Evolutionary conservation across 2,329 filamentous ascomycete species (phyloP).

Genomic region (Graphilbum fragrans): DNA sequence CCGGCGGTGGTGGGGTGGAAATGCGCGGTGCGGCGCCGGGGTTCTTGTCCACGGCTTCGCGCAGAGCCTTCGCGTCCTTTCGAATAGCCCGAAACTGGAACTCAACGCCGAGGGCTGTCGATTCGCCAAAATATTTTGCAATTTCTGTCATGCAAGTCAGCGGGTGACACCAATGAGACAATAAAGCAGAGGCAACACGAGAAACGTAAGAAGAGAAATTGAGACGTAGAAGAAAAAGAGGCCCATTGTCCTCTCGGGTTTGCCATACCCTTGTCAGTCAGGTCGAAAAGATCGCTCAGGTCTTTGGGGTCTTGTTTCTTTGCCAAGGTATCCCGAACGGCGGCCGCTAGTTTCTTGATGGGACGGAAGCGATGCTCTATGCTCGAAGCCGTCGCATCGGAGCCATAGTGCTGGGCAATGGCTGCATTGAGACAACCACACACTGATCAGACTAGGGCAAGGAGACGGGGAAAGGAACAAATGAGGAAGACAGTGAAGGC

Average conservation of each 20-base stretch:
- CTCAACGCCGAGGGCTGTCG: constrained; percentile 43
- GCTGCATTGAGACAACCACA: constrained; percentile 20
- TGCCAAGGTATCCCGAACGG: constrained; percentile 23
- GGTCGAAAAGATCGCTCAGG: constrained; percentile 25
- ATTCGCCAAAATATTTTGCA: constrained; percentile 46
- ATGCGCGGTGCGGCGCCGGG: constrained; percentile 18
- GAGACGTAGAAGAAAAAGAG: background rate
- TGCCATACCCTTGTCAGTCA: constrained; percentile 31
- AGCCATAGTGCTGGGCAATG: constrained; percentile 34
- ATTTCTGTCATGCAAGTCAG: constrained; percentile 31
- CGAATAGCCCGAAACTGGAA: constrained; percentile 49
- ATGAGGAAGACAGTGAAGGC: background rate
- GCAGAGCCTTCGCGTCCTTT: constrained; percentile 35
- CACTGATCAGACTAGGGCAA: background rate
- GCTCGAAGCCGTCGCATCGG: constrained; percentile 32
- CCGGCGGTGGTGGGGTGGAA: background rate
- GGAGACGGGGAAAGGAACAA: background rate
- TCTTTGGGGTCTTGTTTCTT: constrained; percentile 29
- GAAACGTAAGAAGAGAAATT: background rate
- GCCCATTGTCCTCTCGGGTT: too few relatives aligned
- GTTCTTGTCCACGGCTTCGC: constrained; percentile 29
- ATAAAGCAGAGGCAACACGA: background rate
- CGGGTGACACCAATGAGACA: background rate
- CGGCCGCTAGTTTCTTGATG: constrained; percentile 27
- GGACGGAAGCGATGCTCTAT: constrained; percentile 40